Evolutionary conservation across 1,139 yeast species (phyloP).

Genomic region (Debaryomyces coudertii): DNA sequence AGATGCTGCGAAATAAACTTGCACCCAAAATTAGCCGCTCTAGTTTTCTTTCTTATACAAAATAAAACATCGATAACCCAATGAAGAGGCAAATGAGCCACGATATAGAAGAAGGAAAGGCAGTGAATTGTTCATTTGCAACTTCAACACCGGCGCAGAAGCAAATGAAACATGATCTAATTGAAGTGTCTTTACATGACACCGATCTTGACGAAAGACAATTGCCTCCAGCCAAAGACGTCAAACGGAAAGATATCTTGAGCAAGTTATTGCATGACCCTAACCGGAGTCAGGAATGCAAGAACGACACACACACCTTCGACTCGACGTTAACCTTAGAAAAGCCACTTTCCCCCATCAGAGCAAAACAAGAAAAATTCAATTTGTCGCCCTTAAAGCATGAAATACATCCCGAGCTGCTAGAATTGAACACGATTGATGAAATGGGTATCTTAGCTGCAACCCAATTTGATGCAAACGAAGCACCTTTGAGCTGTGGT

Average conservation of each 20-base stretch:
- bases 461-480: slow-evolving; percentile 5
- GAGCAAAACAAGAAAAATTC: background rate
- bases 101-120: background rate
- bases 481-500: slow-evolving; percentile 10
- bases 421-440: background rate
- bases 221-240: background rate
- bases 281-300: background rate
- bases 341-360: slow-evolving; percentile 7
- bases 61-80: background rate
- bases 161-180: slow-evolving; percentile 1
- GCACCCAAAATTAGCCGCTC: slow-evolving; percentile 9
- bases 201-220: background rate
- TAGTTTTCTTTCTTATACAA: background rate
- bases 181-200: background rate
- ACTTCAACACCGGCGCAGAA: slow-evolving; percentile 7
- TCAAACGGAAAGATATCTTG: background rate
- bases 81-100: background rate
- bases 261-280: background rate
- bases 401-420: background rate
- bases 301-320: slow-evolving; percentile 10
- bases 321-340: slow-evolving; percentile 11
- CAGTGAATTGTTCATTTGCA: slow-evolving; percentile 1
- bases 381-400: slow-evolving; percentile 11
- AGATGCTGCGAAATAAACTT: slow-evolving; percentile 7
- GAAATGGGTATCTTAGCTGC: background rate